Base-by-base conservation (phyloP, 495 filamentous ascomycete species). In the Apodospora peruviana region DNA sequence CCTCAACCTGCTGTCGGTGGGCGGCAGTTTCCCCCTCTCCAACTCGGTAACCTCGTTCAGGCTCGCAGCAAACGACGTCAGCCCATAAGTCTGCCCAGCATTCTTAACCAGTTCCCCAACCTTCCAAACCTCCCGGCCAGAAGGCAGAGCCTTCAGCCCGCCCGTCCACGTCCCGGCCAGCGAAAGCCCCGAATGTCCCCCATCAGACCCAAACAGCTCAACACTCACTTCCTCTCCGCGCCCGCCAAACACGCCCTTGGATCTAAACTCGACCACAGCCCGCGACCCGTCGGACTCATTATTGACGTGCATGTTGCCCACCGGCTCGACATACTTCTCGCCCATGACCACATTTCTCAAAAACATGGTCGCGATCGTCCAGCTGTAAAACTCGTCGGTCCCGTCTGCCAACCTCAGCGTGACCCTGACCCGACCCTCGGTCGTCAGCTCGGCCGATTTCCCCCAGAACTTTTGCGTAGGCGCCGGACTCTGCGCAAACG, bases 391-490 rank as follows among this genome's bases (percentile, higher is more conserved):
- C 56, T 96, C 91, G 39, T 84, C 82, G 0, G 66, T 79, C 11
- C 73, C 72, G 36, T 45, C 48, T n/a, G 72, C 51, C 16, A 77
- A 62, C 22, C 69, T 66, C 20, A 95, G 67, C 29, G 73, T 77
- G 27, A 97, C 70, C 18, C 90, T 79, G 9, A 86, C 83, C 18
- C 88, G 85, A 10, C 93, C 93, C 37, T 95, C 91, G 0, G 90
- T 97, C 40, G 83, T 88, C 50, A 98, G 78, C 67, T 98, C 93
- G 16, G 87, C 87, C 46, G 83, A 89, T 69, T 98, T 98, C 39
- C 93, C 93, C 93, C 93, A 98, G 73, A 98, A 98, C 55, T 97
- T 96, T 61, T 98, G 93, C 8, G 83, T 83, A 2, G 93, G 93
- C 57, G 84, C 82, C 0, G 93, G 89, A 5, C 85, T 84, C 62